Base-by-base conservation (phyloP, 768 basidiomycete genomes). In the Kwoniella mangroviensis region DNA sequence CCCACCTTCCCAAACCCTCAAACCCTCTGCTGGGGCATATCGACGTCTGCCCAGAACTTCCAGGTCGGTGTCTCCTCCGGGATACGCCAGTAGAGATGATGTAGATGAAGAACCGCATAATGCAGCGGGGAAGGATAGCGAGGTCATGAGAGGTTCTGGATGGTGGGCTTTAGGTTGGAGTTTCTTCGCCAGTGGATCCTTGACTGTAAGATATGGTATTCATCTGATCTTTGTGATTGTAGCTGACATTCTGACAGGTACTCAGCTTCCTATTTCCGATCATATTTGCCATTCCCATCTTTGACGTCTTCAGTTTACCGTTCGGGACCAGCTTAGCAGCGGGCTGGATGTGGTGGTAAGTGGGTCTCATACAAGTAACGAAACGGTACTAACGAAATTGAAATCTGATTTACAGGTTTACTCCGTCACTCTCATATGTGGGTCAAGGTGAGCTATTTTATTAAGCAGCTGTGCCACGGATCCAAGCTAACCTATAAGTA, bases 211-310 rank as follows among this genome's bases (percentile, higher is more conserved):
- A 83, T 17, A 2, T 45, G 40, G 4, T 15, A 34, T 24, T 43
- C 34, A 34, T 7, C 9, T 22, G 34, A 34, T 34, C 34, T 34
- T 34, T 34, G 34, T 11, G 49, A 64, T 12, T n/a, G 10, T 51
- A 43, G 45, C 59, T 61, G 40, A 59, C 41, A 3, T 24, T 22
- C 34, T 2, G 21, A 2, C 74, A 97, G 94, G 86, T 98, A 4
- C 81, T 88, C 40, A 91, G 93, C 28, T 93, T 94, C 77, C 92
- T 96, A 81, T 93, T 95, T 79, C 95, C 95, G 0, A 88, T 94
- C 22, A 80, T 94, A 34, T 96, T 94, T 79, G 87, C 92, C 1
- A 87, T 98, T 34, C 95, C 95, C 1, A 70, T 95, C 0, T 85
- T 85, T 59, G 83, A 85, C 68, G 26, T 85, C 11, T 63, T 83